A percentile compares a stretch with the other conserved stretches of the same genome.
Conservation (phyloP, 2,329 filamentous ascomycete genomes). For the Fusarium sublunatum region DNA sequence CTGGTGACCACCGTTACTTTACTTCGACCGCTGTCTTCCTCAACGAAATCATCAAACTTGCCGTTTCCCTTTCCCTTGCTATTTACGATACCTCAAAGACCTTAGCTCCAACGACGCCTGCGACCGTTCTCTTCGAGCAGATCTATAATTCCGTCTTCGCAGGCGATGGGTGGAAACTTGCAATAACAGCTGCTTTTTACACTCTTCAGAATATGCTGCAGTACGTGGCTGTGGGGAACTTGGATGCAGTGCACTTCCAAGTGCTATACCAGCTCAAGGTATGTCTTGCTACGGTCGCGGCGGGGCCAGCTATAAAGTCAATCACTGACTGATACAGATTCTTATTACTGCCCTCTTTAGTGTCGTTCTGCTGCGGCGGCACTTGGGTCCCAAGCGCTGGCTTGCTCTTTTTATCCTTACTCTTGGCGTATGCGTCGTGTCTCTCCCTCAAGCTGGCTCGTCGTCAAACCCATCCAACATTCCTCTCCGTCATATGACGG, state of each 20-base stretch:
- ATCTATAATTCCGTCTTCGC: constrained; percentile 85
- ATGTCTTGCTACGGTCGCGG: constrained; percentile 25
- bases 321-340: constrained; percentile 62
- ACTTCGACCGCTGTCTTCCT: constrained; percentile 94
- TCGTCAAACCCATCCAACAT: constrained; percentile 66
- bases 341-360: constrained; percentile 90
- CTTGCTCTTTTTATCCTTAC: constrained; percentile 81
- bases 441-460: constrained; percentile 73
- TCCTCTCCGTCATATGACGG: constrained; percentile 71
- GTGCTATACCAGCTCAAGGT: constrained; percentile 92
- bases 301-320: background rate
- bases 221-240: constrained; percentile 89
- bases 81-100: constrained; percentile 87
- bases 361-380: constrained; percentile 77
- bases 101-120: constrained; percentile 81
- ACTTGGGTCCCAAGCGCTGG: constrained; percentile 81
- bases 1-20: constrained; percentile 87
- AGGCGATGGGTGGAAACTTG: constrained; percentile 93
- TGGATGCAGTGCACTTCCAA: constrained; percentile 93
- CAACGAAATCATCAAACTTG: constrained; percentile 91
- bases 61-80: constrained; percentile 85
- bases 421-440: constrained; percentile 85
- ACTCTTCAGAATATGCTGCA: constrained; percentile 94
- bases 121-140: constrained; percentile 81
- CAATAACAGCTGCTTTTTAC: constrained; percentile 87